A percentile compares a stretch with the other conserved stretches of the same genome.
These are phyloP conservation scores for Ophiostoma populinum DNA, from an alignment of 2,329 filamentous ascomycete genomes.

Conservation along the genomic window DNA sequence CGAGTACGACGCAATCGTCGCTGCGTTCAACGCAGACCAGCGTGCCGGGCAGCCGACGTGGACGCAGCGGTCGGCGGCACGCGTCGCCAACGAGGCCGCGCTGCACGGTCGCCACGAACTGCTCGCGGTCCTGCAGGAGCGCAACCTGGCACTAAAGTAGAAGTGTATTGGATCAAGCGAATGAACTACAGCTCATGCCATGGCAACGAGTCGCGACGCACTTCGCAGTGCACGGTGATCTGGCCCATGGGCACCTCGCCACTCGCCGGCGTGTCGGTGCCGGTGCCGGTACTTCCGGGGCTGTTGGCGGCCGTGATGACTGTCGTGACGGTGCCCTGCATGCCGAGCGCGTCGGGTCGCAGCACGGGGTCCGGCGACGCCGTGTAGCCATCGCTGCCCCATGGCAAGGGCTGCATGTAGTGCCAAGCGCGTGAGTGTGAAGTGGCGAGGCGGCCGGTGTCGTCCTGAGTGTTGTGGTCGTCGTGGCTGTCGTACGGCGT, in stretches of 20 bases:
- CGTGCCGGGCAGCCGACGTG: conserved; percentile 14
- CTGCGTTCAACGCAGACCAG: conserved; percentile 13
- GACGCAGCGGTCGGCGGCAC: conserved; percentile 14
- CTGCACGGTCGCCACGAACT: conserved; percentile 16
- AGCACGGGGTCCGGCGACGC: not conserved
- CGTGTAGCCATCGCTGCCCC: no score
- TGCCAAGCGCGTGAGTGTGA: no score
- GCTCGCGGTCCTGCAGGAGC: conserved; percentile 13
- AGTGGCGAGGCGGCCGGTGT: not conserved
- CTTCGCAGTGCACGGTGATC: no score
- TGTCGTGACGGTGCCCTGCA: not conserved
- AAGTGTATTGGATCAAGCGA: no score
- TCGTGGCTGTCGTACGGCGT: not conserved
- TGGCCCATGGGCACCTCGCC: no score
- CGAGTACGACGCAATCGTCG: conserved; percentile 14
- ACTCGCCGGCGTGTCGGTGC: no score
- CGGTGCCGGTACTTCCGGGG: no score
- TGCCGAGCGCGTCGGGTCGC: not conserved
- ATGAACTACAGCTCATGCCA: no score
- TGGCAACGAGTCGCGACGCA: no score
- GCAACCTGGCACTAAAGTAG: conserved; percentile 13
- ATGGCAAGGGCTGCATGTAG: no score
- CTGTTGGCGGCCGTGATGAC: no score
- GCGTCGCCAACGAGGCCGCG: conserved; percentile 15
- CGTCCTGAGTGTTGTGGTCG: not conserved